Percentiles rank a stretch among this genome's conserved stretches.
These are phyloP conservation scores for Perkinsus marinus DNA, from an alignment of 169 alveolate genomes.

Conservation along the genomic window DNA sequence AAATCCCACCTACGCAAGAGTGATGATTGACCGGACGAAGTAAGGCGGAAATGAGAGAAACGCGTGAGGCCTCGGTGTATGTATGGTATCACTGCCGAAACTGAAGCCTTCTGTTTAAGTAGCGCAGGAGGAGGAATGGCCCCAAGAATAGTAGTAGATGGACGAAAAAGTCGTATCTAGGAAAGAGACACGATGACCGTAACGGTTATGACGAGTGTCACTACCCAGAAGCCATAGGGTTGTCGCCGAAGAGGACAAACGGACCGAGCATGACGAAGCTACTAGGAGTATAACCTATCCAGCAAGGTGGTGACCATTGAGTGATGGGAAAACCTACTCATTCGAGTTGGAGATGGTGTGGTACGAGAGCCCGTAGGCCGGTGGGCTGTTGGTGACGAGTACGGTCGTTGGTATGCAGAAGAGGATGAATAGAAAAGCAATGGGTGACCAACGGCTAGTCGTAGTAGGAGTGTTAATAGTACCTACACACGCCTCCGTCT, in stretches of 20 bases:
- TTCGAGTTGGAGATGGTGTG: too few relatives aligned
- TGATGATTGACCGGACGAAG: not conserved
- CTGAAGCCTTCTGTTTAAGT: not conserved
- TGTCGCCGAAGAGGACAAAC: not conserved
- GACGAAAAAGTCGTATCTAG: not conserved
- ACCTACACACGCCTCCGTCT: too few relatives aligned
- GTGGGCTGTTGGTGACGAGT: not conserved
- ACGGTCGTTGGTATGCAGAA: not conserved
- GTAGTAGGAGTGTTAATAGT: not conserved
- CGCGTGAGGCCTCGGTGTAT: not conserved
- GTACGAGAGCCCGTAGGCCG: too few relatives aligned
- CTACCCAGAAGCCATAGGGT: not conserved
- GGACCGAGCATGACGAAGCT: not conserved
- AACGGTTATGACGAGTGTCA: not conserved
- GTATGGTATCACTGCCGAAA: not conserved
- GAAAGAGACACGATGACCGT: not conserved
- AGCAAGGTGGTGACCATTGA: too few relatives aligned
- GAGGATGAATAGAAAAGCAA: not conserved
- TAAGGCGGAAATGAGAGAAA: not conserved
- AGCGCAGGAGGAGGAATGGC: not conserved
- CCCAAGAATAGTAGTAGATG: not conserved
- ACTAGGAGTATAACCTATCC: too few relatives aligned
- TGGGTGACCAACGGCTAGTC: not conserved
- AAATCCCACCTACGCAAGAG: not conserved
- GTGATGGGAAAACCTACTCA: too few relatives aligned